Base-by-base conservation (phyloP, 2,329 filamentous ascomycete genomes). In the Epicoccum nigrum region DNA sequence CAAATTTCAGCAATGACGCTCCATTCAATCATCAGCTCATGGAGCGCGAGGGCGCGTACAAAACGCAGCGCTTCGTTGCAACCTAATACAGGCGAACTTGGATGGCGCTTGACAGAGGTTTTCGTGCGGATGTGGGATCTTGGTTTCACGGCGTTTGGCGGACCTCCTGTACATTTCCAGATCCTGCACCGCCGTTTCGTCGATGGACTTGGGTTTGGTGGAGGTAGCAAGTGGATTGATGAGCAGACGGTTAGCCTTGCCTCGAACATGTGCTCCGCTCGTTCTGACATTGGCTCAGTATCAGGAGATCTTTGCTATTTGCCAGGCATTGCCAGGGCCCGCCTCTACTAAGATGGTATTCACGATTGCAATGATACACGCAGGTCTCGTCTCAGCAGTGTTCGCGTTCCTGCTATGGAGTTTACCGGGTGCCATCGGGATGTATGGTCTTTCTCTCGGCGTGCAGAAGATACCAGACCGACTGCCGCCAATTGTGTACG, bases 291-390 rank as follows among this genome's bases (percentile, higher is more conserved):
- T 2, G 15, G 5, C 1, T 1, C 39, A 87, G 84, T 90, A 86
- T 69, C 85, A 88, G 68, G 87, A 90, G 63, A 78, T 90, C 0
- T 90, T 91, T 68, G 86, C 84, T 20, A 73, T 90, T 37, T 83
- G 81, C 15, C 87, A 90, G 71, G 84, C 84, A 1, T 76, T 90
- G 2, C 85, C 84, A 0, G 87, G 87, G 0, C 88, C 87, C 0
- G 87, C 61, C 0, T 87, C 83, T 55, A 90, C 87, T 1, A 90
- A 90, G 65, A 87, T 90, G 83, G 67, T 83, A 0, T 90, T 88
- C 54, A 87, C 83, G 52, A 83, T 90, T 32, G 83, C 85, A 30
- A 70, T 88, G 15, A 80, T 89, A 8, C 85, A 84, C 53, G 80
- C 80, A 9, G 86, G 86, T 0, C 74, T 86, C 4, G 45, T 82